Evolutionary conservation across 73 alveolate genomes (phyloP), one percentile per base, ranked within the genome.

Genomic region (Stentor coeruleus): DNA sequence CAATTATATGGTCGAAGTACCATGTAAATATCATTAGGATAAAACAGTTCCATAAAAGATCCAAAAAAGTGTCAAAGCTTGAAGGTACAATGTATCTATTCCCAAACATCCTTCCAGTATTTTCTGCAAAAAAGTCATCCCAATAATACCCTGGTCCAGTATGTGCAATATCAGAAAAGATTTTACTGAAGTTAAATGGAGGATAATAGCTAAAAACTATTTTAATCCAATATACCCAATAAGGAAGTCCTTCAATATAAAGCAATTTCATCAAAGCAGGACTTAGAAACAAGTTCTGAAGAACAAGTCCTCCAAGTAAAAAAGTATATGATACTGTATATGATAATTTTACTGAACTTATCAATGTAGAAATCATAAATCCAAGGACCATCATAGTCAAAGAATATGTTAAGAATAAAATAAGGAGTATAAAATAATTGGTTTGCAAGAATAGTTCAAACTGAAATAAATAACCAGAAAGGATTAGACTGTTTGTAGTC

Each of bases 1-100:
- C 40, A 3, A 85, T 39, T 3, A 87, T 79, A 33, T 87, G 93
- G 76, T 87, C 93, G 28, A 85, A 85, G 76, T 87, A 87, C 81
- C 90, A 87, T 20, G 85, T 59, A 35, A 85, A 37, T 38, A 35
- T 59, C 3, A 60, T 20, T 1, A 82, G 41, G 14, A 82, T 3
- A 58, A 66, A 66, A 66, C n/a, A 66, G 33, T 66, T 31, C n/a
- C n/a, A 26, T 28, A 66, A 28, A 14, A 20, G 39, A 1, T 66
- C 79, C n/a, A 20, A 33, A 37, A 66, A 20, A 33, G 3, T 0
- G 41, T 26, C 39, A 66, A 26, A 0, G 39, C 39, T 33, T 20
- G 79, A 26, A 20, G n/a, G n/a, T 20, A 66, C 37, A 26, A 14
- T 14, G 33, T 66, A 66, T 26, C 33, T 15, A 20, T 26, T 20